Evolutionary conservation across 2,329 filamentous ascomycete genomes (phyloP).

Genomic region (Diaporthe citriasiana): DNA sequence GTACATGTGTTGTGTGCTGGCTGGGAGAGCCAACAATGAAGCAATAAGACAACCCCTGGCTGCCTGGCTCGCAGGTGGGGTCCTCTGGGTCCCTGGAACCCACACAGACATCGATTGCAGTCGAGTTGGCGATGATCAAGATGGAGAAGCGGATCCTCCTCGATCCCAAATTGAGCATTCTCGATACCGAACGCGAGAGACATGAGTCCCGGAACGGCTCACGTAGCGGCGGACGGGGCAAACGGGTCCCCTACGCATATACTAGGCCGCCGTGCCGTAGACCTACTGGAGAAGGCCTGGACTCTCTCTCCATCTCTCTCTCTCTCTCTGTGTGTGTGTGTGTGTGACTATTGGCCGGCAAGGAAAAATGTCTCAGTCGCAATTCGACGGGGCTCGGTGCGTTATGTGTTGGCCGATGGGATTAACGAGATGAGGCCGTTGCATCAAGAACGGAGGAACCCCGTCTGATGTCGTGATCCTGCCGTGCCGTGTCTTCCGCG

Average conservation of each 20-base stretch:
- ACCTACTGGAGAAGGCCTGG: slow-evolving; percentile 11
- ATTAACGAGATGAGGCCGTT: slow-evolving; percentile 25
- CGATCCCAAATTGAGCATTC: slow-evolving; percentile 25
- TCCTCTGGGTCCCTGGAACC: slow-evolving; percentile 7
- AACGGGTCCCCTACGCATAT: background rate
- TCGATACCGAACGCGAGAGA: slow-evolving; percentile 13
- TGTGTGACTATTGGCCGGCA: background rate
- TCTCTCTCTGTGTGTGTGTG: no score
- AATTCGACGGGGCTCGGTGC: background rate
- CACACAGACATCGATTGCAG: slow-evolving; percentile 16
- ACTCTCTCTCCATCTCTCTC: background rate
- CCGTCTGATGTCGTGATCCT: slow-evolving; percentile 29
- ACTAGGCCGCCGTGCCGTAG: slow-evolving; percentile 4
- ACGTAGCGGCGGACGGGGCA: slow-evolving; percentile 2
- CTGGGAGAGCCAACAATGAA: background rate
- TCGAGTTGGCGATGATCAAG: slow-evolving; percentile 33
- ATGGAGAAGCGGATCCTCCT: slow-evolving; percentile 19
- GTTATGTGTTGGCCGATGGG: slow-evolving; percentile 26
- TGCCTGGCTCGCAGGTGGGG: slow-evolving; percentile 17
- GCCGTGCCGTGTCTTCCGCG: slow-evolving; percentile 27
- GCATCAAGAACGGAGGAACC: slow-evolving; percentile 26
- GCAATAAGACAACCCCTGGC: slow-evolving; percentile 9
- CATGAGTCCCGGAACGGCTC: background rate
- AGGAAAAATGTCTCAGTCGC: slow-evolving; percentile 32
- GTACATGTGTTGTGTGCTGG: slow-evolving; percentile 16